These are phyloP conservation scores for Ploettnerulaceae sp. DNA, from an alignment of 2,329 filamentous ascomycete genomes.

Conservation along the genomic window DNA sequence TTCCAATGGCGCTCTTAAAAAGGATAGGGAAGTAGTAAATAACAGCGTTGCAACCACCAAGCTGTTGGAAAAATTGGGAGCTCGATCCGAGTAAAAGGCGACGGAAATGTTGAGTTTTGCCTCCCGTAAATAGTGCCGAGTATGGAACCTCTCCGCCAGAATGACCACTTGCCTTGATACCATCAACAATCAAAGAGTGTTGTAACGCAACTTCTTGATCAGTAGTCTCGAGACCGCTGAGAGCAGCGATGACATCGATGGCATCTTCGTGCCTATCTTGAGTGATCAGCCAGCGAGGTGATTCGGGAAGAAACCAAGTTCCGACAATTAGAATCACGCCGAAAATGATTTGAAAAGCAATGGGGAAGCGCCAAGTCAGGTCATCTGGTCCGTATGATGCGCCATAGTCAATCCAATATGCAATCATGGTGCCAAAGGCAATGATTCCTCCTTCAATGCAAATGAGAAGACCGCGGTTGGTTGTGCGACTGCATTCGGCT, in stretches of 20 bases:
- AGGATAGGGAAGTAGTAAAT: constrained; percentile 48
- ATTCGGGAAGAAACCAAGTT: constrained; percentile 90
- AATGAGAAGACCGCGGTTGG: constrained; percentile 44
- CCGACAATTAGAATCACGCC: constrained; percentile 76
- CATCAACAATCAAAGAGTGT: constrained; percentile 33
- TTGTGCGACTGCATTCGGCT: constrained; percentile 47
- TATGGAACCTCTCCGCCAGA: constrained; percentile 31
- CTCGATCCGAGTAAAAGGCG: constrained; percentile 47
- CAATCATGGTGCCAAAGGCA: constrained; percentile 66
- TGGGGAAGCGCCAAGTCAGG: constrained; percentile 82
- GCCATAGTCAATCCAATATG: constrained; percentile 98
- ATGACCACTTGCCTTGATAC: constrained; percentile 37
- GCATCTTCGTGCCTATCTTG: constrained; percentile 97
- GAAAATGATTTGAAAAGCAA: constrained; percentile 91
- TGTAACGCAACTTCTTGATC: constrained; percentile 36
- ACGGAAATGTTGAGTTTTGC: constrained; percentile 51
- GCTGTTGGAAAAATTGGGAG: constrained; percentile 50
- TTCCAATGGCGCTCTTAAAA: constrained; percentile 44
- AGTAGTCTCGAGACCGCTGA: constrained; percentile 65
- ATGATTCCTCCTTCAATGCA: constrained; percentile 55
- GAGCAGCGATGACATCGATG: constrained; percentile 92
- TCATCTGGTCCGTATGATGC: constrained; percentile 82
- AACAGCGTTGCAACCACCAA: constrained; percentile 42
- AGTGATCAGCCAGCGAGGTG: constrained; percentile 91
- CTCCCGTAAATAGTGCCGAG: constrained; percentile 45